Evolutionary conservation across 1,284 basidiomycete species (phyloP), one percentile per base, ranked within the genome.

Genomic region (Coriolopsis trogii): DNA sequence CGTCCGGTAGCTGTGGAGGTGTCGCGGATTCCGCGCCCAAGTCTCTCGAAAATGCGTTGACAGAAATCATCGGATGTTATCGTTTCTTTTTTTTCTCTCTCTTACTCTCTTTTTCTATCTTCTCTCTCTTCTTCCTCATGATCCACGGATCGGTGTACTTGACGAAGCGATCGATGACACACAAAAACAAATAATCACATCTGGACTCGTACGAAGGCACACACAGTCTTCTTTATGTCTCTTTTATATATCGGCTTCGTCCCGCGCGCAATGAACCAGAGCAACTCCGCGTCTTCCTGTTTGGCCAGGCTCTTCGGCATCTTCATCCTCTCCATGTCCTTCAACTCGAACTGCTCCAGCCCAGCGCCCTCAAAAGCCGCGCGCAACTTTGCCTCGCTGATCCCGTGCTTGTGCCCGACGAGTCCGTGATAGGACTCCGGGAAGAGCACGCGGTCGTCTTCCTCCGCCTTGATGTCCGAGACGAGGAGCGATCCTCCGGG

Each of bases 401-500:
- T 76, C 0, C 85, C 85, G 38, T 66, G 67, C 39, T 59, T 70
- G 55, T 87, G 82, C 20, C 80, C 66, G 36, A 88, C 82, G 29
- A 80, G 65, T 51, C 79, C 72, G 30, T 67, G 63, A 10, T 57
- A 56, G 3, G 65, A 30, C 4, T 66, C 53, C 13, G 68, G 63
- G 45, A 64, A 60, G 21, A 60, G 53, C 43, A 65, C 59, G 40
- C 50, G 50, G 34, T 62, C 37, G 36, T 61, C 57, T 23, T 56
- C 59, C 25, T 56, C 57, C 13, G 67, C 61, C 21, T 76, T 60
- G 25, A 84, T 67, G 60, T 89, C 87, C 6, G 75, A 69, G 4
- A 91, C 78, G 36, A 89, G 67, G 0, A 91, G 73, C 6, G 67
- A 69, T 3, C 85, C 88, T 2, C 80, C 77, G 0, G 85, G 82